These are phyloP conservation scores for Alternaria longipes DNA, from an alignment of 2,329 filamentous ascomycete genomes.

Conservation along the genomic window DNA sequence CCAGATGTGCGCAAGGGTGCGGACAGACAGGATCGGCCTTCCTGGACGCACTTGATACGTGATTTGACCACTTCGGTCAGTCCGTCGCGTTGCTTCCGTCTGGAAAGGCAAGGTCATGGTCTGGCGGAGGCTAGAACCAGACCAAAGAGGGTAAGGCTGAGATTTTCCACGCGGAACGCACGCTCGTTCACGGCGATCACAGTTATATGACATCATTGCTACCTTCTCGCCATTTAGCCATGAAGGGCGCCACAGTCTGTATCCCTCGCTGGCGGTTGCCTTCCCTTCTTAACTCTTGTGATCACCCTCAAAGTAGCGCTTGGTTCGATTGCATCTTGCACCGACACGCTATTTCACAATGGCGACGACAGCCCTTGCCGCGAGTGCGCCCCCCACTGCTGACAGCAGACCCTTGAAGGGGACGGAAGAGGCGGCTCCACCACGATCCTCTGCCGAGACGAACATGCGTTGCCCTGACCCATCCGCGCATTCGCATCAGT, in stretches of 20 bases:
- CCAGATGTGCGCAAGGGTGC: constrained; percentile 14
- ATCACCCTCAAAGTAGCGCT: constrained; percentile 1
- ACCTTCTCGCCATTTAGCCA: constrained; percentile 38
- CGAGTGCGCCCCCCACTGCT: constrained; percentile 32
- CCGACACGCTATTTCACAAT: constrained; percentile 23
- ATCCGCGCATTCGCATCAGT: constrained; percentile 47
- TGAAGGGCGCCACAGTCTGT: constrained; percentile 20
- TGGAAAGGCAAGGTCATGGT: constrained; percentile 17
- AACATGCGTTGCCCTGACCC: constrained; percentile 55
- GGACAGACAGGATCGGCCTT: not conserved
- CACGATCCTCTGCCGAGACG: constrained; percentile 25
- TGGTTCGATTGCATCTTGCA: not conserved
- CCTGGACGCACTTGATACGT: constrained; percentile 6
- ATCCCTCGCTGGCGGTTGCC: constrained; percentile 4
- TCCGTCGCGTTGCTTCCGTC: constrained; percentile 1
- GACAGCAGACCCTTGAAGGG: constrained; percentile 31
- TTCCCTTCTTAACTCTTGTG: not conserved
- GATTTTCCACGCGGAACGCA: constrained; percentile 10
- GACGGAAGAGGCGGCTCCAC: constrained; percentile 34
- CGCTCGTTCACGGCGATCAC: constrained; percentile 29
- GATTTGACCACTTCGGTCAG: constrained; percentile 10
- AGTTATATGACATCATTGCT: constrained; percentile 41
- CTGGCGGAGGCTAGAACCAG: constrained; percentile 15
- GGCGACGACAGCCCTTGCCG: constrained; percentile 37
- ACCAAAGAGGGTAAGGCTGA: constrained; percentile 20